Conservation (phyloP, 192 early-diverging fungal genomes). For the Coemansia biformis region DNA sequence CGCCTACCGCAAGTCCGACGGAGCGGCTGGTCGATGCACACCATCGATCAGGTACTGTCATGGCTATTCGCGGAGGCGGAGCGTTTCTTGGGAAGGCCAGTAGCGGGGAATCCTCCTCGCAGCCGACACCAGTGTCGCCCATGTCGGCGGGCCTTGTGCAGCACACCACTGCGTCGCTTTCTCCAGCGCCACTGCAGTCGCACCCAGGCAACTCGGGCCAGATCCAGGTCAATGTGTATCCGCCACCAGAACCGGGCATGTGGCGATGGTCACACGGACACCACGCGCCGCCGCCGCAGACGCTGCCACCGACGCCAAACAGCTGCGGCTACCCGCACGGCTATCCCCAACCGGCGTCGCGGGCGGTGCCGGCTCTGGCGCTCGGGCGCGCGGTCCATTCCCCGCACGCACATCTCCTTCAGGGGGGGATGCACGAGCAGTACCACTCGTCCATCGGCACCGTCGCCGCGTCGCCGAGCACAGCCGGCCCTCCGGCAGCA, state of each 20-base stretch:
- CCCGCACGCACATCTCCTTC: conserved; percentile 19
- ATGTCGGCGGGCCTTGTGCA: conserved; percentile 11
- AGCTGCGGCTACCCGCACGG: conserved; percentile 1
- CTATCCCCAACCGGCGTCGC: conserved; percentile 9
- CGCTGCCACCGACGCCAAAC: conserved; percentile 17
- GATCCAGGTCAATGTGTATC: conserved; percentile 44
- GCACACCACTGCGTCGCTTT: conserved; percentile 7
- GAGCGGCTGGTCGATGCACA: conserved; percentile 27
- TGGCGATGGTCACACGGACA: conserved; percentile 36
- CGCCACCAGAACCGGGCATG: conserved; percentile 27
- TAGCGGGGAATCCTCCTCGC: conserved; percentile 17
- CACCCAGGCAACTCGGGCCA: conserved; percentile 15
- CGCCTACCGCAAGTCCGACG: conserved; percentile 19
- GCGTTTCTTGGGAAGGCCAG: conserved; percentile 20
- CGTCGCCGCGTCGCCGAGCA: conserved; percentile 29
- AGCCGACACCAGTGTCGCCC: conserved; percentile 42
- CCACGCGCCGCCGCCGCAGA: conserved; percentile 6
- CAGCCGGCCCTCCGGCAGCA: conserved; percentile 15
- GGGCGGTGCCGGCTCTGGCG: conserved; percentile 18
- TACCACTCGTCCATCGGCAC: conserved; percentile 39
- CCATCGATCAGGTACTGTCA: conserved; percentile 16
- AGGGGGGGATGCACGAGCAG: conserved; percentile 23
- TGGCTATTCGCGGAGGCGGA: conserved; percentile 10
- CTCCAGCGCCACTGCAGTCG: conserved; percentile 16
- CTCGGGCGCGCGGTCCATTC: conserved; percentile 12